These are phyloP conservation scores for Aspergillus fructus DNA, from an alignment of 2,329 filamentous ascomycete genomes.

Conservation along the genomic window DNA sequence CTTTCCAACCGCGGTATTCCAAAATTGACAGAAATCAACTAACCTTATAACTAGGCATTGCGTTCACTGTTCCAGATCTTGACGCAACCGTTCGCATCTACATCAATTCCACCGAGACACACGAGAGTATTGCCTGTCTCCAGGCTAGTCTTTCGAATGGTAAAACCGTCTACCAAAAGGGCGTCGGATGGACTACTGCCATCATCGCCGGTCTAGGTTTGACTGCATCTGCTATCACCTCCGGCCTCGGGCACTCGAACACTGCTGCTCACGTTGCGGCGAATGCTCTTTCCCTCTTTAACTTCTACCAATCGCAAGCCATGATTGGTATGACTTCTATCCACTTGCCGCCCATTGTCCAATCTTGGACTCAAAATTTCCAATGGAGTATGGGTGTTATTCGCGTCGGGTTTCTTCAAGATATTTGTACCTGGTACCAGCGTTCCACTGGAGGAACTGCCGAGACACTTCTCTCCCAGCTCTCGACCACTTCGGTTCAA, in stretches of 20 bases:
- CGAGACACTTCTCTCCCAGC: slow-evolving; percentile 71
- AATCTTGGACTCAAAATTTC: slow-evolving; percentile 95
- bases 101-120: slow-evolving; percentile 69
- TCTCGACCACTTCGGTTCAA: slow-evolving; percentile 76
- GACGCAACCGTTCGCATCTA: slow-evolving; percentile 81
- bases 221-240: slow-evolving; percentile 81
- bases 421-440: slow-evolving; percentile 93
- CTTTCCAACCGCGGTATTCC: not conserved
- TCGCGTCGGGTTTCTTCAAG: slow-evolving; percentile 79
- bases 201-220: slow-evolving; percentile 82
- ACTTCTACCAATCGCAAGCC: slow-evolving; percentile 92
- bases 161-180: slow-evolving; percentile 84
- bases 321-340: slow-evolving; percentile 85
- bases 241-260: slow-evolving; percentile 87
- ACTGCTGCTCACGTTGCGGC: slow-evolving; percentile 92
- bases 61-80: slow-evolving; percentile 85
- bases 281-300: slow-evolving; percentile 89
- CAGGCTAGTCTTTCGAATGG: slow-evolving; percentile 87
- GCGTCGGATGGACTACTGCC: slow-evolving; percentile 86
- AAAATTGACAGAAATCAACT: not conserved
- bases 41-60: slow-evolving; percentile 57
- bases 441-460: slow-evolving; percentile 86
- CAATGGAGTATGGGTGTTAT: slow-evolving; percentile 99
- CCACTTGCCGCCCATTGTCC: slow-evolving; percentile 79
- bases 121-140: slow-evolving; percentile 74